Evolutionary conservation across 2,329 filamentous ascomycete genomes (phyloP).

Genomic region (Xylariaceae sp.): DNA sequence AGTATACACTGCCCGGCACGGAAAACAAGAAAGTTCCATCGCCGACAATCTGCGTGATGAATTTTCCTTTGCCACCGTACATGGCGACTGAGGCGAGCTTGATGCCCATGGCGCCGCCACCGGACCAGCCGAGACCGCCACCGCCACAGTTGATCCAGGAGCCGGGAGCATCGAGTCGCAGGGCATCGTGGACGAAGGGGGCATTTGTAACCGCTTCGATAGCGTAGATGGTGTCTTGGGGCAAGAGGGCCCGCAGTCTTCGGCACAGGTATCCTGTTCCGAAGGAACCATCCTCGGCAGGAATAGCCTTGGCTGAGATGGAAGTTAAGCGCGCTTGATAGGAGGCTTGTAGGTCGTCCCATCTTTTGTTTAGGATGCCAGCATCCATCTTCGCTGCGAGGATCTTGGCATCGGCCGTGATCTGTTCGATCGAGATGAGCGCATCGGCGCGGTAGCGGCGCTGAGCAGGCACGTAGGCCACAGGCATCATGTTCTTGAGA

Average conservation of each 20-base stretch:
- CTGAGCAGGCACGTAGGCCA: slow-evolving; percentile 64
- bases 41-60: slow-evolving; percentile 52
- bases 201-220: slow-evolving; percentile 72
- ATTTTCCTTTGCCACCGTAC: slow-evolving; percentile 40
- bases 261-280: slow-evolving; percentile 45
- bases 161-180: slow-evolving; percentile 53
- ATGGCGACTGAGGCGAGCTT: slow-evolving; percentile 42
- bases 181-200: slow-evolving; percentile 59
- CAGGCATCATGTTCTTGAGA: slow-evolving; percentile 65
- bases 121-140: slow-evolving; percentile 50
- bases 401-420: slow-evolving; percentile 49
- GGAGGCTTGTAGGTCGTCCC: slow-evolving; percentile 49
- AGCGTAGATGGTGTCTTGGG: slow-evolving; percentile 59
- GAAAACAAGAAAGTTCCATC: slow-evolving; percentile 54
- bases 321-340: slow-evolving; percentile 54
- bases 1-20: slow-evolving; percentile 51
- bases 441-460: slow-evolving; percentile 63
- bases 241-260: slow-evolving; percentile 35
- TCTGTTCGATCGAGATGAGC: slow-evolving; percentile 60
- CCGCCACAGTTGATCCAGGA: slow-evolving; percentile 51
- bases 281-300: slow-evolving; percentile 58
- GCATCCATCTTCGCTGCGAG: slow-evolving; percentile 39
- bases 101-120: slow-evolving; percentile 46
- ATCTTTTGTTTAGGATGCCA: slow-evolving; percentile 39
- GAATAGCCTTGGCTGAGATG: slow-evolving; percentile 53